Conservation (phyloP, 1,284 basidiomycete genomes). For the Heterobasidion irregulare region DNA sequence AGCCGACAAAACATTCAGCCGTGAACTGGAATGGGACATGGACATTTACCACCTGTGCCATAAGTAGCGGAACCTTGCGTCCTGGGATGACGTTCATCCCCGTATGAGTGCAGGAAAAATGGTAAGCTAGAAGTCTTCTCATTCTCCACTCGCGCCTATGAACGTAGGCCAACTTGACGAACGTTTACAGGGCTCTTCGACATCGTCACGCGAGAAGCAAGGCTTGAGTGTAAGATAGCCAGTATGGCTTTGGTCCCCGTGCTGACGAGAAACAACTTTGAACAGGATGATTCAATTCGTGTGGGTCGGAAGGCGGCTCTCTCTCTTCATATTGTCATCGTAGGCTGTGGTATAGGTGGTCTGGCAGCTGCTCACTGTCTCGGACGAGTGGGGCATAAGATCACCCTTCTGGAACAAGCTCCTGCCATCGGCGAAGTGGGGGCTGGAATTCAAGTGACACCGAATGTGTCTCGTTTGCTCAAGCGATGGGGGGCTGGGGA, state of each 20-base stretch:
- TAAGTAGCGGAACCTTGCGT: neutral
- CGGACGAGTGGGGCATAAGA: slow-evolving; percentile 20
- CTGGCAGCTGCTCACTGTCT: slow-evolving; percentile 30
- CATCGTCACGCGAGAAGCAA: neutral
- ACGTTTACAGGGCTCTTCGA: neutral
- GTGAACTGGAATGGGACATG: neutral
- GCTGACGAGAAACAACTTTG: neutral
- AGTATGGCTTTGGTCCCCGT: neutral
- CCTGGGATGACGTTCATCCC: neutral
- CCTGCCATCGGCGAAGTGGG: slow-evolving; percentile 36
- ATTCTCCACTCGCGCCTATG: too few species aligned
- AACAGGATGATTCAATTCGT: neutral
- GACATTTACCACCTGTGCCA: neutral
- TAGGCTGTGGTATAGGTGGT: slow-evolving; percentile 41
- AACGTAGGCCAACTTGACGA: too few species aligned
- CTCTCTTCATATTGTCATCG: slow-evolving; percentile 31
- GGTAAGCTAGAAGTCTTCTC: neutral
- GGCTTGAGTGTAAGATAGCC: neutral
- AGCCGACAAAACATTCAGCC: neutral
- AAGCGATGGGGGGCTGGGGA: slow-evolving; percentile 32
- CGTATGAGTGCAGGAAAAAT: neutral
- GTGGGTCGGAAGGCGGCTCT: neutral
- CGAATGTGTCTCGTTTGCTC: slow-evolving; percentile 33
- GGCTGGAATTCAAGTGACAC: slow-evolving; percentile 43
- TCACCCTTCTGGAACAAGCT: slow-evolving; percentile 37